These are phyloP conservation scores for Apiotrichum gamsii DNA, from an alignment of 1,284 basidiomycete species.

Conservation along the genomic window DNA sequence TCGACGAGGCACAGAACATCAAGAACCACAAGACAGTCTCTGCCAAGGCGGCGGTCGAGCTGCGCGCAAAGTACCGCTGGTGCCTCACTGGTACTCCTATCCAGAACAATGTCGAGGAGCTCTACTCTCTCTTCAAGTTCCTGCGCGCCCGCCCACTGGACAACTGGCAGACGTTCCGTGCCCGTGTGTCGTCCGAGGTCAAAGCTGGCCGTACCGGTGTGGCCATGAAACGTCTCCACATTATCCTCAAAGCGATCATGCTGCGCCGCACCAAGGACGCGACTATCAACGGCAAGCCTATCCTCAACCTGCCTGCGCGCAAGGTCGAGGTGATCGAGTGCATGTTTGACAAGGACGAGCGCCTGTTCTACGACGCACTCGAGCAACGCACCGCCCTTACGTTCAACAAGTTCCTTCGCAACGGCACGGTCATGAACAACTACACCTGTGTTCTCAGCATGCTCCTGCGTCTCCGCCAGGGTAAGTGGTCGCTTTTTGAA, in stretches of 20 bases:
- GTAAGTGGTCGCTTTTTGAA: conserved; percentile 48
- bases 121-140: conserved; percentile 86
- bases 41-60: conserved; percentile 70
- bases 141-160: conserved; percentile 76
- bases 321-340: conserved; percentile 68
- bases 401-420: conserved; percentile 62
- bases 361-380: conserved; percentile 72
- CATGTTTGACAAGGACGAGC: conserved; percentile 65
- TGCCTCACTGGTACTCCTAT: conserved; percentile 86
- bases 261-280: conserved; percentile 82
- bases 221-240: conserved; percentile 78
- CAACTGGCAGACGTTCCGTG: conserved; percentile 70
- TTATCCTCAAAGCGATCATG: conserved; percentile 82
- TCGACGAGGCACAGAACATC: conserved; percentile 96
- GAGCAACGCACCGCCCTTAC: conserved; percentile 66
- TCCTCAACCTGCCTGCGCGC: conserved; percentile 77
- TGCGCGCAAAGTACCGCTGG: conserved; percentile 77
- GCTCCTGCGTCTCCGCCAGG: conserved; percentile 80
- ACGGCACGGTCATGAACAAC: conserved; percentile 55
- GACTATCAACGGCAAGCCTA: conserved; percentile 67
- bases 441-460: conserved; percentile 82
- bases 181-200: conserved; percentile 71
- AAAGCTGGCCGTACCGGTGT: conserved; percentile 61
- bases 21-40: conserved; percentile 84
- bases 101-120: conserved; percentile 82